These are phyloP conservation scores for Venturia carpophila DNA, from an alignment of 2,329 filamentous ascomycete genomes.

Conservation along the genomic window DNA sequence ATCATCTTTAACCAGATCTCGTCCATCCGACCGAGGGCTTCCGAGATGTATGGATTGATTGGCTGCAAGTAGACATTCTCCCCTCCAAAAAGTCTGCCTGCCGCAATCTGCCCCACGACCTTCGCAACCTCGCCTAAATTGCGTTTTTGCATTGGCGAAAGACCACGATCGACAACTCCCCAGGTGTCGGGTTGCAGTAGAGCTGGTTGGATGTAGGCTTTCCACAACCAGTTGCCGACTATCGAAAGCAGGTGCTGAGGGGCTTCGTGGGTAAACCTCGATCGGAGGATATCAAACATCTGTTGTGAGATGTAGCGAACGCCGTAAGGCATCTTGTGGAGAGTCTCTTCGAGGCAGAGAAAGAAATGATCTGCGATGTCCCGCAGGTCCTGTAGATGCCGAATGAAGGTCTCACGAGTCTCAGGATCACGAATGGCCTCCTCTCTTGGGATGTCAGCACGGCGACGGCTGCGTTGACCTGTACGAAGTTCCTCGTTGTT, in stretches of 20 bases:
- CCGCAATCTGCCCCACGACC: constrained; percentile 79
- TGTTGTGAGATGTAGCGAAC: constrained; percentile 82
- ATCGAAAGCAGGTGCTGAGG: constrained; percentile 71
- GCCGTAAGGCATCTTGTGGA: constrained; percentile 87
- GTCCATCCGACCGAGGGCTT: constrained; percentile 72
- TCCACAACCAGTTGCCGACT: constrained; percentile 88
- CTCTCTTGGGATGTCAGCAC: constrained; percentile 79
- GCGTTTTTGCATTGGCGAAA: constrained; percentile 86
- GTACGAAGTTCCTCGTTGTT: constrained; percentile 96
- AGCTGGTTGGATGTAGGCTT: constrained; percentile 84
- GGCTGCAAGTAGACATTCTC: constrained; percentile 96
- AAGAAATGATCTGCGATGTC: constrained; percentile 94
- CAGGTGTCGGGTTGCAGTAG: constrained; percentile 85
- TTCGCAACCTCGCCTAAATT: constrained; percentile 88
- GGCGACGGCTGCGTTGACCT: constrained; percentile 71
- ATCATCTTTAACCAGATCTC: constrained; percentile 72
- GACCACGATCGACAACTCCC: constrained; percentile 80
- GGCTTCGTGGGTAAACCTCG: constrained; percentile 72
- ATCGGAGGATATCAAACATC: constrained; percentile 68
- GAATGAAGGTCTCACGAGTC: constrained; percentile 85
- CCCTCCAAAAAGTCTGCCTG: constrained; percentile 82
- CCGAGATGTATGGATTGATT: constrained; percentile 80
- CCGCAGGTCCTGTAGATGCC: constrained; percentile 84
- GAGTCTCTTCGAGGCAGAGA: constrained; percentile 66
- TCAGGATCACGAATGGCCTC: constrained; percentile 93